phyloP scores from a whole-genome alignment of 768 basidiomycete species.

The Collybia mongolica region DNA sequence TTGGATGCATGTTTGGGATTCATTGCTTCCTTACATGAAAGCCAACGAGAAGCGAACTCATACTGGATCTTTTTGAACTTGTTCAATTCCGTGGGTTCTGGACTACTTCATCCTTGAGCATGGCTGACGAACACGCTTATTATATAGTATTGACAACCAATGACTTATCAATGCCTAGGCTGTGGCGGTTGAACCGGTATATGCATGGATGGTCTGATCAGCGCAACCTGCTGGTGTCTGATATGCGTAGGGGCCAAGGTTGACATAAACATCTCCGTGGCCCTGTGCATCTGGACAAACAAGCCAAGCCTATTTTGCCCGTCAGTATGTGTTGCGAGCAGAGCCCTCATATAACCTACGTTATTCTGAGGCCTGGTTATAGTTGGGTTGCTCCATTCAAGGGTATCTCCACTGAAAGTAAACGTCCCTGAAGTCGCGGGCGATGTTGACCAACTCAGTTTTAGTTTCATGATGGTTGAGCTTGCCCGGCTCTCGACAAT shows the following conservation, averaged over 20 bases:
- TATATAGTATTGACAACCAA: too few relatives aligned
- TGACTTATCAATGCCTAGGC: constrained; percentile 6
- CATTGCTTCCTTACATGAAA: too few relatives aligned
- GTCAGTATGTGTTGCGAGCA: neutral
- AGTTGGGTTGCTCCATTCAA: constrained; percentile 53
- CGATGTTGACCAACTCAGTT: constrained; percentile 45
- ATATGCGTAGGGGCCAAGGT: constrained; percentile 54
- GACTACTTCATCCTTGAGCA: too few relatives aligned
- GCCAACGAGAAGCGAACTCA: too few relatives aligned
- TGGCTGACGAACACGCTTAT: too few relatives aligned
- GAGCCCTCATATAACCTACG: constrained; percentile 26
- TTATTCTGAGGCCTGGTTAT: constrained; percentile 52
- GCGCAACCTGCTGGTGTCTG: constrained; percentile 59
- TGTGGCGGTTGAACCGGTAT: constrained; percentile 53
- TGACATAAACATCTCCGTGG: constrained; percentile 45
- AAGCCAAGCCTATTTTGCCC: constrained; percentile 44
- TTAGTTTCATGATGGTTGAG: constrained; percentile 46
- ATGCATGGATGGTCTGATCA: constrained; percentile 60
- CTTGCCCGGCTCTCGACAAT: constrained; percentile 45
- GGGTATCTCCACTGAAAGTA: constrained; percentile 54
- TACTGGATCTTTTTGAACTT: too few relatives aligned
- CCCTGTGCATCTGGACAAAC: constrained; percentile 49
- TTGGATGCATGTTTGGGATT: too few relatives aligned
- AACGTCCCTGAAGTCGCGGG: constrained; percentile 50
- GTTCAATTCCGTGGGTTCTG: too few relatives aligned